Base-by-base conservation (phyloP, 1,284 basidiomycete species). In the Malassezia cuniculi region DNA sequence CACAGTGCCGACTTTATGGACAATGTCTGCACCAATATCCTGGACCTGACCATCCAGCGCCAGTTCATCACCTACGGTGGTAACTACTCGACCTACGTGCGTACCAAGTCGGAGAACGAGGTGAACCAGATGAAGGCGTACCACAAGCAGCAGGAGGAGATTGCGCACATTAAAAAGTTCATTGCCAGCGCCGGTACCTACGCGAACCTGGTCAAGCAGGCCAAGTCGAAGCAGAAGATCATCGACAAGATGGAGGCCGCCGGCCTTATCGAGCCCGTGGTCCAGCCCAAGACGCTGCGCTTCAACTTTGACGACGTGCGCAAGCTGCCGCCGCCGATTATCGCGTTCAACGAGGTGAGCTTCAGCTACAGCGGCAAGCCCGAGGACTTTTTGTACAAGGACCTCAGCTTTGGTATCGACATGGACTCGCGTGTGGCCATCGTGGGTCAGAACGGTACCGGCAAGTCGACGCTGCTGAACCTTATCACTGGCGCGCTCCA, bases 231-330 rank as follows among this genome's bases (percentile, higher is more conserved):
- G 73, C 90, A 95, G 71, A 95, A 97, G 71, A 70, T 70, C 37
- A 93, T 97, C 70, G 90, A 97, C 76, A 97, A 97, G 78, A 95
- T 97, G 90, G 90, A 95, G 75, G 90, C 90, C n/a, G 90, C 89
- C 10, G 90, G 90, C 58, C 75, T 95, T 29, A 76, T 95, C 61
- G 85, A 95, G 71, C 85, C 85, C 70, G 74, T 94, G 41, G 81
- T 85, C 64, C 65, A 69, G 6, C 75, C 77, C 34, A 79, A 76
- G 60, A 76, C 77, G 27, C 72, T 95, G 38, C 76, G 78, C 38
- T 97, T 95, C 78, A 81, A 93, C 76, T 95, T 95, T 68, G 89
- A 95, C 70, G 86, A 93, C 63, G 78, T 95, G 48, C 74, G 78
- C 59, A 87, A 83, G 70, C 78, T 97, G 12, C 90, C 90, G 1